Evolutionary conservation across 352 stramenopile species (phyloP).

Genomic region (Phytophthora fragariaefolia): DNA sequence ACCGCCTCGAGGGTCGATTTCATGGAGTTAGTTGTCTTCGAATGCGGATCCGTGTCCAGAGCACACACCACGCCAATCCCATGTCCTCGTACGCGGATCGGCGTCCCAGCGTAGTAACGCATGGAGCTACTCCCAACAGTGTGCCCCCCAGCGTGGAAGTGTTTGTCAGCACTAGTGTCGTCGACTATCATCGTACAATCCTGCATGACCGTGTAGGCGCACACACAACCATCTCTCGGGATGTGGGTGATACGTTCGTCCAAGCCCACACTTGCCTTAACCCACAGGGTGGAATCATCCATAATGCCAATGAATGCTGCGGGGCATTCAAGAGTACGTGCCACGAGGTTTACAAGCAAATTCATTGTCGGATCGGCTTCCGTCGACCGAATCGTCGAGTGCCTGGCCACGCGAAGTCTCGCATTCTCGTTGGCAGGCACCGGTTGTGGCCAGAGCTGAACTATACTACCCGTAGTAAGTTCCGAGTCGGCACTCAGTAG

Average conservation of each 20-base stretch:
- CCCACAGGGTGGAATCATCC: constrained; percentile 56
- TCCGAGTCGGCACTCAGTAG: constrained; percentile 69
- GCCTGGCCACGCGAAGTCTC: constrained; percentile 54
- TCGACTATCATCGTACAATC: constrained; percentile 64
- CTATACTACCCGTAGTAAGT: constrained; percentile 62
- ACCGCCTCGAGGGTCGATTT: constrained; percentile 76
- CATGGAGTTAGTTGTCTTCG: constrained; percentile 58
- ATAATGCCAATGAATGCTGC: constrained; percentile 76
- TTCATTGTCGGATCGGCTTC: constrained; percentile 79
- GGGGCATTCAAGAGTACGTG: constrained; percentile 68
- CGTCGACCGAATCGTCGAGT: constrained; percentile 54
- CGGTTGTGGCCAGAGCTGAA: constrained; percentile 69
- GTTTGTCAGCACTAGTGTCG: constrained; percentile 71
- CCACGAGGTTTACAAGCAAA: constrained; percentile 73
- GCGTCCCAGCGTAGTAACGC: constrained; percentile 71
- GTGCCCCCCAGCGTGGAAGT: constrained; percentile 68
- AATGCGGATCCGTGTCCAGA: constrained; percentile 62
- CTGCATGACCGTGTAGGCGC: constrained; percentile 48
- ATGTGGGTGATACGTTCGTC: constrained; percentile 54
- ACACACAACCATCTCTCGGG: constrained; percentile 66
- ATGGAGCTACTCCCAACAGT: constrained; percentile 48
- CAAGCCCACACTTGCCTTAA: constrained; percentile 77
- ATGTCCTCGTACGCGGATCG: constrained; percentile 60
- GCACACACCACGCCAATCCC: constrained; percentile 75
- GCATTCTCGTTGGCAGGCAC: constrained; percentile 55